Conservation (phyloP, 192 early-diverging fungal species). For the Rhizoclosmatium sp. region DNA sequence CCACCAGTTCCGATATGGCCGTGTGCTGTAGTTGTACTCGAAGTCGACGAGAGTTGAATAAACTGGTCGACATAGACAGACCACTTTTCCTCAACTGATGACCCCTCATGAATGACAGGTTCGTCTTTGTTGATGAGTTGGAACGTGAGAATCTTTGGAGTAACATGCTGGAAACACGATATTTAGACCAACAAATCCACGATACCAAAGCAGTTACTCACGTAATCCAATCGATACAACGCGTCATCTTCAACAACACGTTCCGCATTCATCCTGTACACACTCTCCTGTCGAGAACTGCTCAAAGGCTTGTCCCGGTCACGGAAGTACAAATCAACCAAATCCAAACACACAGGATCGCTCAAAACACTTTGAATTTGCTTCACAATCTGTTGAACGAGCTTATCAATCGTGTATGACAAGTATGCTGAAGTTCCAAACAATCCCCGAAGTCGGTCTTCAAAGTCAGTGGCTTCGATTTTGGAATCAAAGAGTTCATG, state of each 20-base stretch:
- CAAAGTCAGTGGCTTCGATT: slow-evolving; percentile 81
- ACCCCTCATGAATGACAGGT: slow-evolving; percentile 76
- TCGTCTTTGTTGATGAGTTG: slow-evolving; percentile 92
- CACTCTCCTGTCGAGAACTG: slow-evolving; percentile 56
- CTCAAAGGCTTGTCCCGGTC: slow-evolving; percentile 53
- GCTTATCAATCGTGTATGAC: slow-evolving; percentile 89
- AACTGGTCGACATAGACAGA: slow-evolving; percentile 95
- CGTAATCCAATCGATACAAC: slow-evolving; percentile 82
- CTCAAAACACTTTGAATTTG: slow-evolving; percentile 71
- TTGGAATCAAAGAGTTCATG: slow-evolving; percentile 82
- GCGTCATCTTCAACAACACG: slow-evolving; percentile 71
- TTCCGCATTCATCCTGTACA: slow-evolving; percentile 61
- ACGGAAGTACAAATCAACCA: slow-evolving; percentile 51
- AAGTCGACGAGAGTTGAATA: slow-evolving; percentile 68
- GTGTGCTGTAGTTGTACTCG: background rate
- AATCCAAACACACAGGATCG: slow-evolving; percentile 72
- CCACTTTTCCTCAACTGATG: slow-evolving; percentile 92
- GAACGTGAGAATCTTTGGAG: slow-evolving; percentile 75
- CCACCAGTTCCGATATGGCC: slow-evolving; percentile 74
- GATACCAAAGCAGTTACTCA: slow-evolving; percentile 48
- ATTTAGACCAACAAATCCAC: background rate
- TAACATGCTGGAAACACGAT: slow-evolving; percentile 54
- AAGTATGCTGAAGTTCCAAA: slow-evolving; percentile 91
- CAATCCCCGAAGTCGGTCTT: slow-evolving; percentile 85
- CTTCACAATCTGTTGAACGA: slow-evolving; percentile 83